Conservation (phyloP, 2,329 filamentous ascomycete species). For the Pyricularia grisea region DNA sequence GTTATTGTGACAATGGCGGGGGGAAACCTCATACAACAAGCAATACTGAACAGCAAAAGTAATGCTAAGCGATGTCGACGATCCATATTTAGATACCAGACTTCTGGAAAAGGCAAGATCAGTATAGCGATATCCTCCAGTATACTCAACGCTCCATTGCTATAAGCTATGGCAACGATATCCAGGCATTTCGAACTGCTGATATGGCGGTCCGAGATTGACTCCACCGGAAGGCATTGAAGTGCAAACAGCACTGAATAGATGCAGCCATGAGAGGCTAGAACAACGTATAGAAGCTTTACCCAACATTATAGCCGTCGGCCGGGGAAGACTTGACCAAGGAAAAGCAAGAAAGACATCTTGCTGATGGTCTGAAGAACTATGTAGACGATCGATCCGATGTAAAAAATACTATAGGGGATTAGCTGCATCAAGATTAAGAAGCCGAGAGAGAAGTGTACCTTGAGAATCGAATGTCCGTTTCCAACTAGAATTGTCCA, state of each 20-base stretch:
- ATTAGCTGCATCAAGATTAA: background rate
- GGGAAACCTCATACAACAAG: background rate
- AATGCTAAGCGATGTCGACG: background rate
- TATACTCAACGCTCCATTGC: background rate
- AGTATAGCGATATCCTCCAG: background rate
- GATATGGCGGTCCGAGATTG: background rate
- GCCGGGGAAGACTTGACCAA: background rate
- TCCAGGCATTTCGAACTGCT: background rate
- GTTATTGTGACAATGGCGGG: too few relatives aligned
- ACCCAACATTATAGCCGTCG: background rate
- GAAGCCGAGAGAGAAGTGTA: slow-evolving; percentile 2
- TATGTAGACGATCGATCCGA: background rate
- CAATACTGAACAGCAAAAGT: background rate
- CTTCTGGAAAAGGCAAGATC: background rate
- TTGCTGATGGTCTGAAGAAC: background rate
- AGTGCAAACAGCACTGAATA: background rate
- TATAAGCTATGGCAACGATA: background rate
- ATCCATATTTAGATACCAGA: background rate
- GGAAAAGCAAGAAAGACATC: background rate
- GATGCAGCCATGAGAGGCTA: background rate
- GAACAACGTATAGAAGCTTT: background rate
- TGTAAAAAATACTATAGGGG: background rate
- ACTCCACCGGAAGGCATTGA: background rate
- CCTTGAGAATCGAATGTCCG: background rate
- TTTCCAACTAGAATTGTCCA: slow-evolving; percentile 3